These are phyloP conservation scores for Magnolia kwangsiensis DNA, from an alignment of 164 flowering plant genomes.

Conservation along the genomic window DNA sequence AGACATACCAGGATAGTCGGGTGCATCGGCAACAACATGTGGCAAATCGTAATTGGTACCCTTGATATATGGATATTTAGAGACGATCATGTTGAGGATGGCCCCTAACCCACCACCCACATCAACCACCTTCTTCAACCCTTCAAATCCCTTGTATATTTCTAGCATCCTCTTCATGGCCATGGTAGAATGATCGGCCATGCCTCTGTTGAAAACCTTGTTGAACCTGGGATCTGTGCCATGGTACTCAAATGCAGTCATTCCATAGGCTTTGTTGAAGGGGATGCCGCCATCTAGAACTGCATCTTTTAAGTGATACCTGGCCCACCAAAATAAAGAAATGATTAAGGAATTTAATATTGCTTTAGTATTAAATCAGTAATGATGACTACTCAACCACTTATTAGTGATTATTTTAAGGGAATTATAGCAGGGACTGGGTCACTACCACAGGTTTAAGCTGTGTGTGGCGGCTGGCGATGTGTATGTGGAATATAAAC, in stretches of 20 bases:
- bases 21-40: constrained; percentile 19
- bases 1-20: constrained; percentile 18
- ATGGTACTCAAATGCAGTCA: constrained; percentile 16
- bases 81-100: constrained; percentile 26
- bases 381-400: too few species aligned
- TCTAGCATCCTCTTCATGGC: constrained; percentile 23
- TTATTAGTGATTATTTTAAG: too few species aligned
- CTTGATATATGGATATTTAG: constrained; percentile 30
- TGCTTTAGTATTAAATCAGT: too few species aligned
- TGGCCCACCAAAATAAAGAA: not conserved
- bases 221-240: constrained; percentile 19
- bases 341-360: too few species aligned
- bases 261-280: constrained; percentile 34
- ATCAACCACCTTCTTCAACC: constrained; percentile 26
- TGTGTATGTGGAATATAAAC: too few species aligned
- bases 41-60: constrained; percentile 35
- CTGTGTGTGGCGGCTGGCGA: not conserved
- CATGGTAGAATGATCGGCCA: constrained; percentile 13
- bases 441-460: not conserved
- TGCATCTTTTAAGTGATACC: not conserved
- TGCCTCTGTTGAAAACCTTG: constrained; percentile 16
- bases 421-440: too few species aligned
- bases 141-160: constrained; percentile 30
- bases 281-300: constrained; percentile 36
- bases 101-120: constrained; percentile 36